A percentile compares a stretch with the other conserved stretches of the same genome.
These are phyloP conservation scores for Metschnikowia continentalis DNA, from an alignment of 805 yeast genomes.

Conservation along the genomic window DNA sequence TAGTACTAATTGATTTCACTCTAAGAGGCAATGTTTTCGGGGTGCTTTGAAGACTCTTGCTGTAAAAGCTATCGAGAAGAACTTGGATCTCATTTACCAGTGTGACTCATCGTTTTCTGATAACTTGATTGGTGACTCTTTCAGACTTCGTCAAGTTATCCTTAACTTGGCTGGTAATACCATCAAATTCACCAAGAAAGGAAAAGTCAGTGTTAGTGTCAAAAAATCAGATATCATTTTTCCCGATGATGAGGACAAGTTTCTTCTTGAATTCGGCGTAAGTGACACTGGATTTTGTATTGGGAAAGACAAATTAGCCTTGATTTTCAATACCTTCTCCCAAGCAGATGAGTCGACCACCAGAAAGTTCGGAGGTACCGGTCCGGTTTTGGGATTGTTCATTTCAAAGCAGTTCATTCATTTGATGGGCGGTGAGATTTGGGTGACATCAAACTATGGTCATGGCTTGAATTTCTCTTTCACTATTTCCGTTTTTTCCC, in stretches of 20 bases:
- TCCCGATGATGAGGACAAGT: slow-evolving; percentile 38
- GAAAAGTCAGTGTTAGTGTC: slow-evolving; percentile 75
- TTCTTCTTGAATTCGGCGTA: slow-evolving; percentile 74
- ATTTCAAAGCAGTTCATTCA: slow-evolving; percentile 84
- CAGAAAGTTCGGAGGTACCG: slow-evolving; percentile 90
- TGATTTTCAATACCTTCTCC: slow-evolving; percentile 85
- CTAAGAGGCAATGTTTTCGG: slow-evolving; percentile 81
- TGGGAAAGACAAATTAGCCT: slow-evolving; percentile 75
- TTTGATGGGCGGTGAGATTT: slow-evolving; percentile 89
- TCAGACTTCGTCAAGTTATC: slow-evolving; percentile 82
- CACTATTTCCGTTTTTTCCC: slow-evolving; percentile 66
- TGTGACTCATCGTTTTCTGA: slow-evolving; percentile 88
- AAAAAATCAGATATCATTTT: slow-evolving; percentile 41
- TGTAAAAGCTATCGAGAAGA: slow-evolving; percentile 84
- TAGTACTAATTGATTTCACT: slow-evolving; percentile 61
- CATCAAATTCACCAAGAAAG: slow-evolving; percentile 78
- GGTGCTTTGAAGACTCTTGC: slow-evolving; percentile 83
- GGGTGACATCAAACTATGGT: slow-evolving; percentile 82
- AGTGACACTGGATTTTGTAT: slow-evolving; percentile 91
- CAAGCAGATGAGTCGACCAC: slow-evolving; percentile 95
- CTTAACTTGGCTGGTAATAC: slow-evolving; percentile 87
- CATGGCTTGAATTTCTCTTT: slow-evolving; percentile 80
- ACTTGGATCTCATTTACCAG: slow-evolving; percentile 71
- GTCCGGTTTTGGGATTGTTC: slow-evolving; percentile 63
- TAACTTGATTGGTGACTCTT: slow-evolving; percentile 81